These are phyloP conservation scores for Candida endomychidarum DNA, from an alignment of 805 yeast species.

Conservation along the genomic window DNA sequence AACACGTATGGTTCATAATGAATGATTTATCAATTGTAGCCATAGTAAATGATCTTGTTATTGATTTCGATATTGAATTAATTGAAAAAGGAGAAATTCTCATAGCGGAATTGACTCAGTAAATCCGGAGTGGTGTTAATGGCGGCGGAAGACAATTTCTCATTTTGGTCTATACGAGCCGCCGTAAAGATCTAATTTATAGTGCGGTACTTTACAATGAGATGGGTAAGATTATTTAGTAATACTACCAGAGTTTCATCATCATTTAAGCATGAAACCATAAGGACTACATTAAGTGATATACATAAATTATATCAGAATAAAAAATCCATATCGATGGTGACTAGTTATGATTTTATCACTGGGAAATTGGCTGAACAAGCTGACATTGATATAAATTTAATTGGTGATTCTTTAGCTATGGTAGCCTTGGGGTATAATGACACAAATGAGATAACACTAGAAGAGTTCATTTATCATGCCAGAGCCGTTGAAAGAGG, in stretches of 20 bases:
- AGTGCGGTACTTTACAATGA: slow-evolving; percentile 1
- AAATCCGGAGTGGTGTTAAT: no score
- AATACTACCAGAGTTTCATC: background rate
- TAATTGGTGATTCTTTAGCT: slow-evolving; percentile 91
- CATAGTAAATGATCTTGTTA: no score
- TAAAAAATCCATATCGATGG: slow-evolving; percentile 35
- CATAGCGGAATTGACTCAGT: background rate
- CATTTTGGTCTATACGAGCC: no score
- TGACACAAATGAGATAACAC: slow-evolving; percentile 70
- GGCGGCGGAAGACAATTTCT: no score
- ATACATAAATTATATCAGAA: slow-evolving; percentile 18
- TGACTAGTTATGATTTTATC: slow-evolving; percentile 90
- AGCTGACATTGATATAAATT: slow-evolving; percentile 64
- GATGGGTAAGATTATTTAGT: slow-evolving; percentile 3
- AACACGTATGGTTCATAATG: slow-evolving; percentile 65
- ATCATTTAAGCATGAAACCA: slow-evolving; percentile 12
- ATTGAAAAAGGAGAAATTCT: slow-evolving; percentile 2
- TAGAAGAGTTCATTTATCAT: slow-evolving; percentile 79
- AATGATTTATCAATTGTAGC: slow-evolving; percentile 36
- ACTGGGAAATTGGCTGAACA: slow-evolving; percentile 69
- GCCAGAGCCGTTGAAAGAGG: slow-evolving; percentile 78
- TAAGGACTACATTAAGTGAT: slow-evolving; percentile 24
- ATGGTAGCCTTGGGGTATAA: slow-evolving; percentile 86
- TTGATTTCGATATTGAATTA: no score
- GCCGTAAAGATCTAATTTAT: no score